Evolutionary conservation across 116 monocot species (phyloP), one percentile per base, ranked within the genome.

Genomic region (Iris pallida): DNA sequence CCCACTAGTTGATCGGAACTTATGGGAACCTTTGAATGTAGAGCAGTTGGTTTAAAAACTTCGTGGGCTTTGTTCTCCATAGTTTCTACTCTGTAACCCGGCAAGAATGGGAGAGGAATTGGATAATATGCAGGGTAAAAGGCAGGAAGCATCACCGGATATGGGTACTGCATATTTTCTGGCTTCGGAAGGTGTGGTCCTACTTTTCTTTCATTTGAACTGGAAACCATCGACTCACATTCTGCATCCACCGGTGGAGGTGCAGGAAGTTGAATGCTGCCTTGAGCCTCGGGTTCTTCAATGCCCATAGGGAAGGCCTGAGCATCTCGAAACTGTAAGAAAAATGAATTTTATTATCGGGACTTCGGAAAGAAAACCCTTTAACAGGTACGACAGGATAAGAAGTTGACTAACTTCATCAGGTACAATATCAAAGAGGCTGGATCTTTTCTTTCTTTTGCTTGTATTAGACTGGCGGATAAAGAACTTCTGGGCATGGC

Each of bases 401-500:
- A 63, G 15, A 51, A 30, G 30, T 30, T 30, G 13, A 76, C 41
- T 49, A 74, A 93, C 93, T 71, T 82, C 80, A 59, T 89, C 89
- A 14, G 83, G 84, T 13, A 81, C 71, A 62, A 89, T 86, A 58
- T 93, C 93, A 74, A 93, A 93, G 58, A 93, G 81, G 72, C 88
- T 88, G 42, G 89, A 86, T 62, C 93, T 77, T 58, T 86, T 79
- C 77, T 89, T 93, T 59, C 89, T 81, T 66, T 75, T 74, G 7
- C 69, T 77, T 62, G 74, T 67, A 78, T 89, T 85, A n/a, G 71
- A 69, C 64, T 89, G 89, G 14, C 93, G 93, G 13, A 86, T 82
- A 57, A 89, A 93, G 58, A 89, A 93, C 72, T 93, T 93, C 54
- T 93, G 93, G 53, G 93, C 93, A 74, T 93, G 93, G 48, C 92